phyloP scores from a whole-genome alignment of 2,329 filamentous ascomycete genomes.

The Dactylellina haptotyla region DNA sequence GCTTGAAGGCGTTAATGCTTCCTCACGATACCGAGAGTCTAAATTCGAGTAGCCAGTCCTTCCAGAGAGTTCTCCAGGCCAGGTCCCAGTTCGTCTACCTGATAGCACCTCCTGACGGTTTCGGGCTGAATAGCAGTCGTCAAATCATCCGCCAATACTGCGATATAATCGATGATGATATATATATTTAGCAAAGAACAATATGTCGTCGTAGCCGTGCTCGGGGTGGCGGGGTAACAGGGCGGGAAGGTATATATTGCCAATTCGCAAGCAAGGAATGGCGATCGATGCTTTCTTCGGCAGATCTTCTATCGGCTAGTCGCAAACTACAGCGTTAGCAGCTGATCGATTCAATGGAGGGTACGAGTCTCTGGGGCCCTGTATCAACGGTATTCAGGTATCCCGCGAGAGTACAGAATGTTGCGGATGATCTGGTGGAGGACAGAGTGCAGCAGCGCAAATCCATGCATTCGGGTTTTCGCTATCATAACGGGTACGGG shows the following conservation, averaged over 20 bases:
- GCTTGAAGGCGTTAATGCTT: no score
- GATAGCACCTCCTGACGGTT: background rate
- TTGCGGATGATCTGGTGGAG: background rate
- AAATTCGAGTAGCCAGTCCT: background rate
- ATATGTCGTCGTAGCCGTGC: background rate
- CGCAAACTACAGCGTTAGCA: slow-evolving; percentile 22
- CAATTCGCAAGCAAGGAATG: background rate
- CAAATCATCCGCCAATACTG: background rate
- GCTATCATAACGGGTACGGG: background rate
- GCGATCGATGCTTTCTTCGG: slow-evolving; percentile 45
- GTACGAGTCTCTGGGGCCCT: background rate
- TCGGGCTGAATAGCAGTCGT: background rate
- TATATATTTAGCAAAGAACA: background rate
- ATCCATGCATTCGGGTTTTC: background rate
- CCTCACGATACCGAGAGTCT: no score
- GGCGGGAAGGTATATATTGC: slow-evolving; percentile 5
- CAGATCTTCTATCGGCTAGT: slow-evolving; percentile 29
- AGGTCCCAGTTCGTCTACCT: background rate
- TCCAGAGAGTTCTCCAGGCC: background rate
- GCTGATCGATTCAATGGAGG: slow-evolving; percentile 7
- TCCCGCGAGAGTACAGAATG: background rate
- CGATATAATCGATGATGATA: background rate
- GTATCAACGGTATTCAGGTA: no score
- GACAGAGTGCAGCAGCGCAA: background rate
- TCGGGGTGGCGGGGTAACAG: slow-evolving; percentile 32